Evolutionary conservation across 139 green algal genomes (phyloP).

Genomic region (Chlamydomonas asymmetrica): DNA sequence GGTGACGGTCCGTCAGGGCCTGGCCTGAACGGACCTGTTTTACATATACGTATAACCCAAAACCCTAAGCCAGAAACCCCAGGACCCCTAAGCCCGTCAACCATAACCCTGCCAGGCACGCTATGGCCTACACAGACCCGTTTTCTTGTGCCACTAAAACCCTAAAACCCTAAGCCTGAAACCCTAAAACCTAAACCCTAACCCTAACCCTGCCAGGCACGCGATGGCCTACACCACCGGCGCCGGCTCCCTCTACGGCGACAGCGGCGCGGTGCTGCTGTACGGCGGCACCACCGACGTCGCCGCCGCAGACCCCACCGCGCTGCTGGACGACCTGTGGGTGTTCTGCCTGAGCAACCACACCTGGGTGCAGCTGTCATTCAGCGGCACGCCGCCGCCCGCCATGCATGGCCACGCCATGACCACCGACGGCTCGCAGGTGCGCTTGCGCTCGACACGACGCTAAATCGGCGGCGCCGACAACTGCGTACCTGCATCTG

Average conservation of each 20-base stretch:
- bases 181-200: not conserved
- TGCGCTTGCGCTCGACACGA: no score
- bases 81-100: not conserved
- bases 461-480: no score
- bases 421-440: no score
- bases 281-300: constrained; percentile 9
- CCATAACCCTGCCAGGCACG: not conserved
- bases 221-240: constrained; percentile 3
- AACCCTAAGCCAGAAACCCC: not conserved
- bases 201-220: constrained; percentile 1
- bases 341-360: constrained; percentile 17
- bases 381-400: not conserved
- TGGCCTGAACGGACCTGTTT: not conserved
- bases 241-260: not conserved
- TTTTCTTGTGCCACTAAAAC: not conserved
- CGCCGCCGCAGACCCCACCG: not conserved
- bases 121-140: no score
- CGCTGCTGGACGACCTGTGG: constrained; percentile 18
- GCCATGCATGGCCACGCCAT: constrained; percentile 2
- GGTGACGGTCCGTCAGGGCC: not conserved
- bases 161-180: not conserved
- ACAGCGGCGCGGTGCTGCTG: constrained; percentile 1
- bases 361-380: constrained; percentile 11
- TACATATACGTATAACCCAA: not conserved
- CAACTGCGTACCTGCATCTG: no score